Percentiles rank a stretch among this genome's conserved stretches.
phyloP scores from a whole-genome alignment of 2,329 filamentous ascomycete genomes.

The Alternaria viburni region DNA sequence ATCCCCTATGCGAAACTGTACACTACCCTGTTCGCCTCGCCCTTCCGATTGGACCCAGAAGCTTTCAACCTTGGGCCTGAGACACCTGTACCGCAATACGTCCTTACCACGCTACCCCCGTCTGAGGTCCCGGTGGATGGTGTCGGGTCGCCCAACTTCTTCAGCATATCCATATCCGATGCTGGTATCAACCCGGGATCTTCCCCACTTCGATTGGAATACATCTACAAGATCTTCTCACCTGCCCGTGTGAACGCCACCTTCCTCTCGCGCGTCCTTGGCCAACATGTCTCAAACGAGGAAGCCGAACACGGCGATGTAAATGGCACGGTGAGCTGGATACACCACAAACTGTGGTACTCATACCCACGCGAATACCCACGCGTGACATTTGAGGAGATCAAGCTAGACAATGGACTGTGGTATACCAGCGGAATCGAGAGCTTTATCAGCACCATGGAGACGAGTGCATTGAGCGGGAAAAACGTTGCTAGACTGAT shows the following conservation, averaged over 20 bases:
- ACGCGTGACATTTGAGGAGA: slow-evolving; percentile 84
- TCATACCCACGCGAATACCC: slow-evolving; percentile 88
- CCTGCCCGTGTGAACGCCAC: slow-evolving; percentile 54
- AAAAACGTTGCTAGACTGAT: slow-evolving; percentile 80
- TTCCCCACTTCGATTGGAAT: slow-evolving; percentile 51
- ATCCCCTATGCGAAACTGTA: slow-evolving; percentile 89
- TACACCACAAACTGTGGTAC: slow-evolving; percentile 68
- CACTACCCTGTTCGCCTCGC: slow-evolving; percentile 86
- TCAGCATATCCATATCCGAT: slow-evolving; percentile 78
- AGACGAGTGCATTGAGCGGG: slow-evolving; percentile 91
- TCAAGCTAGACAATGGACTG: slow-evolving; percentile 67
- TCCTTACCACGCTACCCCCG: slow-evolving; percentile 80
- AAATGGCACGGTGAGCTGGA: slow-evolving; percentile 41
- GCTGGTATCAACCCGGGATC: slow-evolving; percentile 64
- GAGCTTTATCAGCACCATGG: slow-evolving; percentile 96
- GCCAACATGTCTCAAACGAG: slow-evolving; percentile 37
- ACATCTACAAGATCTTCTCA: slow-evolving; percentile 73
- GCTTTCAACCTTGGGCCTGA: slow-evolving; percentile 73
- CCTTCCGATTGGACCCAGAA: slow-evolving; percentile 70
- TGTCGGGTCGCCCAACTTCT: slow-evolving; percentile 77
- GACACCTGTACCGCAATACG: slow-evolving; percentile 69
- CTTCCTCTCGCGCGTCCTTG: slow-evolving; percentile 60
- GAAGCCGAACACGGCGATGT: slow-evolving; percentile 41
- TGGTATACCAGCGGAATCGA: slow-evolving; percentile 79
- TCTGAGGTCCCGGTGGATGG: slow-evolving; percentile 59